A percentile compares a stretch with the other conserved stretches of the same genome.
These are phyloP conservation scores for Tephrocybe sp. DNA, from an alignment of 768 basidiomycete genomes.

Conservation along the genomic window DNA sequence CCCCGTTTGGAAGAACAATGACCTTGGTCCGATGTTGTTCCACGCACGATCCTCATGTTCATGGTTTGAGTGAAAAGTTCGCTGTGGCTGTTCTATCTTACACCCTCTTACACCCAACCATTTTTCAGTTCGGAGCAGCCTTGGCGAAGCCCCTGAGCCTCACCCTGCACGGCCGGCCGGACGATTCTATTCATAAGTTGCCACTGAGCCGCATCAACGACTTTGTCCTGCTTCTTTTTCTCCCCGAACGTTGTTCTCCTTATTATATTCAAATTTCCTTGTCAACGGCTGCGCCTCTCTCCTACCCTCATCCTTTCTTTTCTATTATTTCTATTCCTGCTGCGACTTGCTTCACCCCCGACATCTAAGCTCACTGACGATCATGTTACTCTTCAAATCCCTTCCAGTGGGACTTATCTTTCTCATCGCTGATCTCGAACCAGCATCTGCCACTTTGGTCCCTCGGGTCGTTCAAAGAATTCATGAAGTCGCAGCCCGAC, in stretches of 20 bases:
- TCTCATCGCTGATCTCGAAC: conserved; percentile 28
- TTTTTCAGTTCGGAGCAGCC: background rate
- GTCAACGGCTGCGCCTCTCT: conserved; percentile 23
- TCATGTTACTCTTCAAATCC: conserved; percentile 25
- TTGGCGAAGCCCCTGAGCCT: conserved; percentile 15
- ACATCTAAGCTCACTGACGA: background rate
- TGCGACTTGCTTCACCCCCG: background rate
- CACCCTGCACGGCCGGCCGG: conserved; percentile 23
- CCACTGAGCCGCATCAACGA: background rate
- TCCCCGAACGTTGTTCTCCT: conserved; percentile 8
- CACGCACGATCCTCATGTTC: conserved; percentile 17
- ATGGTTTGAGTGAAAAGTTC: background rate
- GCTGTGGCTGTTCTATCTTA: background rate
- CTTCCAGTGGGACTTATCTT: conserved; percentile 36
- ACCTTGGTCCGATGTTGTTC: conserved; percentile 5
- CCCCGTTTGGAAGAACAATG: conserved; percentile 8
- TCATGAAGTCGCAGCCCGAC: conserved; percentile 53
- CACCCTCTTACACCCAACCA: background rate
- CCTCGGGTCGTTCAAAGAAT: conserved; percentile 43
- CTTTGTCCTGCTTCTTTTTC: conserved; percentile 14
- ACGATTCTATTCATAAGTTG: conserved; percentile 21
- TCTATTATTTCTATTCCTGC: conserved; percentile 13
- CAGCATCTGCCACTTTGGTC: conserved; percentile 31
- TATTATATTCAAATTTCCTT: conserved; percentile 13
- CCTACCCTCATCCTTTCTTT: conserved; percentile 18